Evolutionary conservation across 2,329 filamentous ascomycete genomes (phyloP).

Genomic region (Fusarium sp.): DNA sequence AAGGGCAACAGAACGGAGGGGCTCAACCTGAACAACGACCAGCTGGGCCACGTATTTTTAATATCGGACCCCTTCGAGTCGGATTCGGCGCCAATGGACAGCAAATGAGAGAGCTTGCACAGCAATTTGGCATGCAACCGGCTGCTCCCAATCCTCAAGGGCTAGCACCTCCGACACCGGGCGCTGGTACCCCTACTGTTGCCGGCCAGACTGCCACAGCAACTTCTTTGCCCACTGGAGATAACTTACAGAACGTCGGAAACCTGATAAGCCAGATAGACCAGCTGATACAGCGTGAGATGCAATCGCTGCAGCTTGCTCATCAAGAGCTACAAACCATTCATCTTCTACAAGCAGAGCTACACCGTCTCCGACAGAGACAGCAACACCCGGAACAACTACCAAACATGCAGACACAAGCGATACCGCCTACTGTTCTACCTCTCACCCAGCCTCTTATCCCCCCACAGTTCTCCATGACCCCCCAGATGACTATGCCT

Average conservation of each 20-base stretch:
- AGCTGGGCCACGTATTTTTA: conserved; percentile 71
- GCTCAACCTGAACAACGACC: conserved; percentile 41
- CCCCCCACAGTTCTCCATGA: conserved; percentile 33
- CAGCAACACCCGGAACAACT: conserved; percentile 52
- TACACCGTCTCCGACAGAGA: conserved; percentile 73
- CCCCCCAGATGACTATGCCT: conserved; percentile 34
- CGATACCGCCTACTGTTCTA: conserved; percentile 22
- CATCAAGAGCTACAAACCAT: conserved; percentile 78
- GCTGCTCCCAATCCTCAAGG: conserved; percentile 47
- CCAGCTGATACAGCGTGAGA: conserved; percentile 76
- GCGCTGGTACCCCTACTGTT: conserved; percentile 31
- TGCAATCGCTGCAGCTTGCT: conserved; percentile 71
- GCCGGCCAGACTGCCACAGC: conserved; percentile 34
- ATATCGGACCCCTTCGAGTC: conserved; percentile 80
- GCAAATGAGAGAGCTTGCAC: conserved; percentile 76
- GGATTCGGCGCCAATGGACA: conserved; percentile 80
- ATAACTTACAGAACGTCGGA: conserved; percentile 63
- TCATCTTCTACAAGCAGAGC: conserved; percentile 75
- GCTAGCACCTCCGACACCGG: conserved; percentile 34
- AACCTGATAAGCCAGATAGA: conserved; percentile 75
- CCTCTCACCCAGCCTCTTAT: conserved; percentile 25
- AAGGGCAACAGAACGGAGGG: conserved; percentile 44
- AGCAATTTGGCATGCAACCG: conserved; percentile 67
- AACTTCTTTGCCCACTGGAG: conserved; percentile 44
- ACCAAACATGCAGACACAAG: conserved; percentile 40